Conservation (phyloP, 176 grass and related monocot species). For the Oryza punctata region DNA sequence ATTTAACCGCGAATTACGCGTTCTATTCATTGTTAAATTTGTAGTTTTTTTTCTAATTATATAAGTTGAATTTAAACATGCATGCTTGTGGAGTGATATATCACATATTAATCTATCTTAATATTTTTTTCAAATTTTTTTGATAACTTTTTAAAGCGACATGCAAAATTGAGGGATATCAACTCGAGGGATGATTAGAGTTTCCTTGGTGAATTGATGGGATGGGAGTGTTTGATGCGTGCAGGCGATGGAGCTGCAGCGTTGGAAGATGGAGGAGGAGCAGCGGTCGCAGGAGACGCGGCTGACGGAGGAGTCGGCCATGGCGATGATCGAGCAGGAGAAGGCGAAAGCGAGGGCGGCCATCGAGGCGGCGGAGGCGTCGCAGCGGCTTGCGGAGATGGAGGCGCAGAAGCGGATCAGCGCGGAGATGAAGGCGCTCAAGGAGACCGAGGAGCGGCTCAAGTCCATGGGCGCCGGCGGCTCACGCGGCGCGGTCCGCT, state of each 20-base stretch:
- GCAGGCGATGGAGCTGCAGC: slow-evolving; percentile 74
- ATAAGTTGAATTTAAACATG: too few species aligned
- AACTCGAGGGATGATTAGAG: too few species aligned
- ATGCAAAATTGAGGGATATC: too few species aligned
- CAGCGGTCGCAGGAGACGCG: slow-evolving; percentile 49
- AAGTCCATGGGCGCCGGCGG: slow-evolving; percentile 20
- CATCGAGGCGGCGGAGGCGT: slow-evolving; percentile 61
- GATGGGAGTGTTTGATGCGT: neutral
- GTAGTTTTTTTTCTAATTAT: too few species aligned
- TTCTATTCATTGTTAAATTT: too few species aligned
- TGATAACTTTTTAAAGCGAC: too few species aligned
- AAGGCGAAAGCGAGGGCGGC: slow-evolving; percentile 65
- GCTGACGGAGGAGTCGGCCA: slow-evolving; percentile 64
- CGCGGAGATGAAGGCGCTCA: slow-evolving; percentile 65
- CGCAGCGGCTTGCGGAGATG: slow-evolving; percentile 70
- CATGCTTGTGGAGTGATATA: too few species aligned
- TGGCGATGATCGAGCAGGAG: slow-evolving; percentile 75
- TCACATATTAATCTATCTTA: too few species aligned
- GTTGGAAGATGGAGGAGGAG: slow-evolving; percentile 71
- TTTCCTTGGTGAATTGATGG: too few species aligned
- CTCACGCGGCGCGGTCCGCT: slow-evolving; percentile 42
- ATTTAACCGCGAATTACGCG: too few species aligned
- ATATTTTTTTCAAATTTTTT: too few species aligned
- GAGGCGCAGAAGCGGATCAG: slow-evolving; percentile 72
- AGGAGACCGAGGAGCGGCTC: slow-evolving; percentile 63